Evolutionary conservation across 1,139 yeast genomes (phyloP), one percentile per base, ranked within the genome.

Genomic region (Lodderomyces theae): DNA sequence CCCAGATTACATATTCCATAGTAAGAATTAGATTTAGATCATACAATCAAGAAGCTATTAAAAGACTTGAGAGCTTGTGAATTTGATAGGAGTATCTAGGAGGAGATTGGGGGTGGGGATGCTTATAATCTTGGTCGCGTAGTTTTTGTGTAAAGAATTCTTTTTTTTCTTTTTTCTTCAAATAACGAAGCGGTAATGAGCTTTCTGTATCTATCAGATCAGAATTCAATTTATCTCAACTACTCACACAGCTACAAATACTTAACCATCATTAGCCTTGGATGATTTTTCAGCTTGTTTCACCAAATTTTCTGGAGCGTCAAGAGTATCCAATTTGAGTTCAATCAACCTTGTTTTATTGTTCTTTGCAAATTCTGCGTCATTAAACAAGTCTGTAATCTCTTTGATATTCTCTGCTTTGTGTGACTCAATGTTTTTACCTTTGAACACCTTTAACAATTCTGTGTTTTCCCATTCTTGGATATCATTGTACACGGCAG

Each of bases 251-350:
- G 17, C 22, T 34, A 24, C 13, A 28, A 16, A 29, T 3, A 22
- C 21, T 18, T 38, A 41, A 18, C 22, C 39, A 38, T 41, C 43
- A 25, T 41, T 41, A 2, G 33, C 66, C 51, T 87, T 89, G 10
- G 44, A 41, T 38, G 92, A 79, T 58, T 83, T 69, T 42, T 59
- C 49, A 8, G 66, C 66, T 44, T 61, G 66, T 43, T 59, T 50
- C 28, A 61, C 54, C 42, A 61, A 57, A 46, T 63, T 66, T 37
- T 47, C 49, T 7, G 72, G 71, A 10, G 71, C 69, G 51, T 66
- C 72, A 64, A 66, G 56, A 39, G 52, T 54, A 18, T 59, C 64
- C 34, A 66, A 56, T 60, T 65, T 61, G 18, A 66, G 53, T 48
- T 66, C 72, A 15, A 66, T 50, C 50, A 66, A 55, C 42, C 71